Percentiles rank a stretch among this genome's conserved stretches.
These are phyloP conservation scores for Cnidoscolus chayamansa DNA, from an alignment of 441 rosid species.

Conservation along the genomic window DNA sequence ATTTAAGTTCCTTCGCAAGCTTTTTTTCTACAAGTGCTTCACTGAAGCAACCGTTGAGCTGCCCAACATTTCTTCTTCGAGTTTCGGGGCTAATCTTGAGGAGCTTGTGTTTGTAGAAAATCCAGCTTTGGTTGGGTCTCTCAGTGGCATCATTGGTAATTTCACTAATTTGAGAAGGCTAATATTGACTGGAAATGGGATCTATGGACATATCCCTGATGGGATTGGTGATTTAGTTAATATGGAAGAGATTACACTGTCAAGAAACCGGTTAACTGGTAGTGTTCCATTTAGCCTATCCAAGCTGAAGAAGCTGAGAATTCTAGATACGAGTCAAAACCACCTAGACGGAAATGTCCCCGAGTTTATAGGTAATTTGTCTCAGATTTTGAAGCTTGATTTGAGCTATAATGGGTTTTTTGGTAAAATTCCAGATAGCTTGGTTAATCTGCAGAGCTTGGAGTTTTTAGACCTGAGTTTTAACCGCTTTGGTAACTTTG, in stretches of 20 bases:
- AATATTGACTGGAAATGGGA: slow-evolving; percentile 52
- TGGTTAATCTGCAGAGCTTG: slow-evolving; percentile 38
- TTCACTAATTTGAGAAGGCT: slow-evolving; percentile 47
- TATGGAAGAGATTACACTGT: slow-evolving; percentile 52
- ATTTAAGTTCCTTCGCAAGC: slow-evolving; percentile 52
- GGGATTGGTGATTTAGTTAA: slow-evolving; percentile 33
- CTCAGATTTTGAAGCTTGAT: slow-evolving; percentile 58
- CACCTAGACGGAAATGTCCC: slow-evolving; percentile 43
- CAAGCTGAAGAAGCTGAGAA: slow-evolving; percentile 41
- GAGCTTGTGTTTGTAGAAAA: slow-evolving; percentile 58
- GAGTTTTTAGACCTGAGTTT: slow-evolving; percentile 60
- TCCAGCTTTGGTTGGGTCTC: slow-evolving; percentile 42
- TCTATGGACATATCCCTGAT: slow-evolving; percentile 46
- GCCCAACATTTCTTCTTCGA: slow-evolving; percentile 30
- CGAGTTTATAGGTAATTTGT: slow-evolving; percentile 38
- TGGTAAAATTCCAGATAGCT: slow-evolving; percentile 46
- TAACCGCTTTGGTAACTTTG: slow-evolving; percentile 48
- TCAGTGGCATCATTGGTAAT: slow-evolving; percentile 37
- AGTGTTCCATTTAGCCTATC: slow-evolving; percentile 23
- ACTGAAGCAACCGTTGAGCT: slow-evolving; percentile 30
- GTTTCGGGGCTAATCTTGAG: slow-evolving; percentile 44
- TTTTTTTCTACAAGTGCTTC: slow-evolving; percentile 68
- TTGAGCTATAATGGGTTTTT: slow-evolving; percentile 44
- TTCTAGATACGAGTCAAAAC: slow-evolving; percentile 53
- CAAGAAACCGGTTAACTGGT: slow-evolving; percentile 54